phyloP scores from a whole-genome alignment of 2,329 filamentous ascomycete species.

The Plectosphaerella sp. region DNA sequence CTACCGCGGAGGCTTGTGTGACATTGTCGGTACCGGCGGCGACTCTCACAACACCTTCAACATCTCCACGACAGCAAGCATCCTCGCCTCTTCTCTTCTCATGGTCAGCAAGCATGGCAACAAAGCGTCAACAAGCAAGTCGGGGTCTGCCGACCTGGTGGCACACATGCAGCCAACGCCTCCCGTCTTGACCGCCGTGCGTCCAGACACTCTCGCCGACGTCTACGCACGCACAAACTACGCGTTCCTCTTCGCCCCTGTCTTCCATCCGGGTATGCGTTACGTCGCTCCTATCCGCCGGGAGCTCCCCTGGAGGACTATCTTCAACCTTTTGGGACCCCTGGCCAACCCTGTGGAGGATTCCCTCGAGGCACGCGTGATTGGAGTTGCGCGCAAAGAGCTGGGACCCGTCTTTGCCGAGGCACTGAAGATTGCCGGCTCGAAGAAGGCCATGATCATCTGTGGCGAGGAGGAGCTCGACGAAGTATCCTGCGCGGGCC shows the following conservation, averaged over 20 bases:
- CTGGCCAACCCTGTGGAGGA: conserved; percentile 86
- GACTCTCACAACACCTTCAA: conserved; percentile 98
- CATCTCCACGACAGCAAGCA: conserved; percentile 91
- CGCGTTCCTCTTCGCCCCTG: conserved; percentile 90
- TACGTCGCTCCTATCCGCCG: conserved; percentile 81
- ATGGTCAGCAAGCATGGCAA: conserved; percentile 95
- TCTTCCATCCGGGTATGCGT: conserved; percentile 94
- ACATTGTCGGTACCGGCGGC: conserved; percentile 96
- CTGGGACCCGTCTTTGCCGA: conserved; percentile 88
- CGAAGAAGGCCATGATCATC: conserved; percentile 80
- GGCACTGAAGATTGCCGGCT: conserved; percentile 71
- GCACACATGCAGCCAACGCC: conserved; percentile 67
- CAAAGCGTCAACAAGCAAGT: conserved; percentile 89
- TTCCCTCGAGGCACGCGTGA: conserved; percentile 78
- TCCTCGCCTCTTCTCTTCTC: conserved; percentile 80
- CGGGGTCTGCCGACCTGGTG: conserved; percentile 89
- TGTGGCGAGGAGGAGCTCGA: conserved; percentile 95
- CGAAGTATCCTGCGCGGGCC: conserved; percentile 87
- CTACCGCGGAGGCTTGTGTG: conserved; percentile 82
- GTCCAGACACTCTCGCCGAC: conserved; percentile 61
- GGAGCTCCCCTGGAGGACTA: conserved; percentile 88
- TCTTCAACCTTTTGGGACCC: conserved; percentile 95
- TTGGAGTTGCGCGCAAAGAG: conserved; percentile 87
- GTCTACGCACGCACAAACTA: conserved; percentile 85
- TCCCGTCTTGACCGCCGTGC: conserved; percentile 71